These are phyloP conservation scores for Backusella parvicylindrica DNA, from an alignment of 192 early-diverging fungal genomes.

Conservation along the genomic window DNA sequence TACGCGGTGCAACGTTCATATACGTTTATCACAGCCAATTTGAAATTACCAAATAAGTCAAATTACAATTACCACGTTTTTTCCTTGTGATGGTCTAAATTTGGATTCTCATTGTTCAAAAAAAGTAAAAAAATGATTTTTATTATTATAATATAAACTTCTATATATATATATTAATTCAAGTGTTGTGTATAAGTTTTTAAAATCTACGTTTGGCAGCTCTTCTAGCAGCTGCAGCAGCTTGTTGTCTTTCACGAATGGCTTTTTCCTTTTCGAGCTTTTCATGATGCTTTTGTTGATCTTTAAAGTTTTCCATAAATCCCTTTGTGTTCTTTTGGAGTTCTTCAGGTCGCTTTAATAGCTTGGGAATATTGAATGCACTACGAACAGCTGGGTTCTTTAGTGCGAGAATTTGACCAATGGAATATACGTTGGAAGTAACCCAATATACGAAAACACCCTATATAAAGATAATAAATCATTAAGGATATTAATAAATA, in stretches of 20 bases:
- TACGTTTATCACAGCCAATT: not conserved
- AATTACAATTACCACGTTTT: not conserved
- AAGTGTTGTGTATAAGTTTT: not conserved
- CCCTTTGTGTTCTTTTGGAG: slow-evolving; percentile 36
- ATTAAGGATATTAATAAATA: not conserved
- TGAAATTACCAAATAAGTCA: not conserved
- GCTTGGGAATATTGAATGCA: slow-evolving; percentile 56
- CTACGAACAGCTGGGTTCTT: slow-evolving; percentile 54
- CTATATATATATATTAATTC: not conserved
- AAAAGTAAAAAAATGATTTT: not conserved
- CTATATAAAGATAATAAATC: slow-evolving; percentile 34
- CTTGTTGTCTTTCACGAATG: slow-evolving; percentile 37
- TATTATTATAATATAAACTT: not conserved
- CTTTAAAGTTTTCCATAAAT: slow-evolving; percentile 50
- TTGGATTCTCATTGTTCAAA: not conserved
- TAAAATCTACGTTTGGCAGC: slow-evolving; percentile 34
- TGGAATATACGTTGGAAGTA: slow-evolving; percentile 68
- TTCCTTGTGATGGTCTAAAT: too few relatives aligned
- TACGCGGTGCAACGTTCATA: not conserved
- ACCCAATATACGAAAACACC: slow-evolving; percentile 86
- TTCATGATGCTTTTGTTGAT: slow-evolving; percentile 21
- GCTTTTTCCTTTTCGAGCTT: slow-evolving; percentile 31
- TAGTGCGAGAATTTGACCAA: slow-evolving; percentile 67
- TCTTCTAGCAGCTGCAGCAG: slow-evolving; percentile 32
- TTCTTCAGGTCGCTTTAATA: slow-evolving; percentile 39